Evolutionary conservation across 495 filamentous ascomycete genomes (phyloP).

Genomic region (Aspergillus carlsbadensis): DNA sequence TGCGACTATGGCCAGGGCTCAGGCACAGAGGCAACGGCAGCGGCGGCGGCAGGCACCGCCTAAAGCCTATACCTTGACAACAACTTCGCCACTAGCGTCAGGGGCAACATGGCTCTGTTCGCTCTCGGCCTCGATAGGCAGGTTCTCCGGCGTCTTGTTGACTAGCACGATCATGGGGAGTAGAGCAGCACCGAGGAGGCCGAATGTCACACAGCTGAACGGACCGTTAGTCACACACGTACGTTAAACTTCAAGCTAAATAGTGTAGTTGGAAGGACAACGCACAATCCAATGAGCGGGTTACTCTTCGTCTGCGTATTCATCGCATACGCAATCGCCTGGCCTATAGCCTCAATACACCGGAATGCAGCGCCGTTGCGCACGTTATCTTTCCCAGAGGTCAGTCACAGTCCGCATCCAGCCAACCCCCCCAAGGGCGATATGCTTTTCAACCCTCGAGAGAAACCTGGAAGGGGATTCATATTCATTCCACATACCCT

Average conservation of each 20-base stretch:
- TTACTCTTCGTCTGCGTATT: slow-evolving; percentile 30
- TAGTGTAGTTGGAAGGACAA: not conserved
- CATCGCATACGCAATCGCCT: slow-evolving; percentile 31
- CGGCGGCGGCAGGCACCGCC: too few relatives aligned
- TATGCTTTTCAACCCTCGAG: too few relatives aligned
- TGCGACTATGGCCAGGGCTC: too few relatives aligned
- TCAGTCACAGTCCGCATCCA: too few relatives aligned
- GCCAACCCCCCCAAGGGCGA: not conserved
- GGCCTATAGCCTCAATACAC: slow-evolving; percentile 31
- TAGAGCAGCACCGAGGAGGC: slow-evolving; percentile 23
- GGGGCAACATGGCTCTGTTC: too few relatives aligned
- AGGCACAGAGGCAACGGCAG: too few relatives aligned
- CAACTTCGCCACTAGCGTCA: too few relatives aligned
- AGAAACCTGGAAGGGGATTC: not conserved
- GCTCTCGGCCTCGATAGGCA: too few relatives aligned
- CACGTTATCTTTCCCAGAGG: slow-evolving; percentile 22
- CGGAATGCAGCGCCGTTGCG: slow-evolving; percentile 31
- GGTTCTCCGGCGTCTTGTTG: slow-evolving; percentile 31
- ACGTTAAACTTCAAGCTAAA: too few relatives aligned
- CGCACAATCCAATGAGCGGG: slow-evolving; percentile 30
- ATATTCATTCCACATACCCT: too few relatives aligned
- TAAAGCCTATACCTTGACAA: too few relatives aligned
- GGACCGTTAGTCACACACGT: too few relatives aligned
- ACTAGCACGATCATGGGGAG: slow-evolving; percentile 29
- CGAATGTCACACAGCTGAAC: slow-evolving; percentile 27